Base-by-base conservation (phyloP, 352 stramenopile genomes). In the Pythium brassicae region DNA sequence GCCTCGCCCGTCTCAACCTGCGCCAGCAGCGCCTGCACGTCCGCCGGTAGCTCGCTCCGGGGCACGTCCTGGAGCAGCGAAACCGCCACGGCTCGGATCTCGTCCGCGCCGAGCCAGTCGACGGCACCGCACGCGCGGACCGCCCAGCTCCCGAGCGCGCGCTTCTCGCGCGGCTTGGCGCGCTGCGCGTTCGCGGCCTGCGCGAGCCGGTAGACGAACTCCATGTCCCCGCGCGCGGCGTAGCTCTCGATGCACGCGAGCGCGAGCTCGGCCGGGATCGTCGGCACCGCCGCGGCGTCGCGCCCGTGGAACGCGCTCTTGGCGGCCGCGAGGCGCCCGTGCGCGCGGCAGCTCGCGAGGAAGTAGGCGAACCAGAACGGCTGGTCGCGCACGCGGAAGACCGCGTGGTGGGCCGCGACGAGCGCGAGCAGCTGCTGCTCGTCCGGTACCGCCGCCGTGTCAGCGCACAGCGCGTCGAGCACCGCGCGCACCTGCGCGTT, bases 381-480 rank as follows among this genome's bases (percentile, higher is more conserved):
- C 22, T 54, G 17, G 46, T 54, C 48, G 4, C 20, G 20, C 6
- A 40, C 26, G 3, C 37, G 40, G 20, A 61, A 61, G n/a, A 61
- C 4, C 17, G n/a, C 20, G 15, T 20, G 26, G 20, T 50, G 19
- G 11, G 19, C n/a, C 10, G 35, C 26, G 7, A 61, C 11, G 3
- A 49, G n/a, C n/a, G 22, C 6, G 11, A 54, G 39, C 46, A 61
- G 55, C 7, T 32, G 25, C 20, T 34, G 11, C 5, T 61, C 55
- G 46, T 50, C 46, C 9, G 37, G 6, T 4, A 61, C 4, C 8
- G 20, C 22, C 4, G 22, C 9, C n/a, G 11, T 19, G 29, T 48
- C 55, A 15, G 55, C 55, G 27, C 55, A 61, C 9, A 61, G 55
- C 35, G n/a, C 26, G 20, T 55, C 55, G 46, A 61, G 43, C 12